Evolutionary conservation across 345 rosid species (phyloP).

Genomic region (Schrenkiella parvula): DNA sequence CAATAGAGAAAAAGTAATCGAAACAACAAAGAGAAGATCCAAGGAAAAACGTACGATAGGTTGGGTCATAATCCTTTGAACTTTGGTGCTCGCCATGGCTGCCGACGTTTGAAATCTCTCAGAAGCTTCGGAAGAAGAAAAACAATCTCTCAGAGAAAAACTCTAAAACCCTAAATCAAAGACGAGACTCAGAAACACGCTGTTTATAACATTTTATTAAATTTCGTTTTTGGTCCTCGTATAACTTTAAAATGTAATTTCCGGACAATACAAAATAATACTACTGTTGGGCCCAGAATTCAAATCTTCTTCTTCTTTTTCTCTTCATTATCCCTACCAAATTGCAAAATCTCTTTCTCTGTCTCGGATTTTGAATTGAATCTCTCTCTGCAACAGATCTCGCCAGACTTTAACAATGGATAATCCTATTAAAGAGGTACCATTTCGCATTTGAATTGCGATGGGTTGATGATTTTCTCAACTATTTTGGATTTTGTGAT

Average conservation of each 20-base stretch:
- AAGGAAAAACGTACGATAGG: conserved; percentile 51
- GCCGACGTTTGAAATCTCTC: background rate
- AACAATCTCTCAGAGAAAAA: background rate
- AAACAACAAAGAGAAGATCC: background rate
- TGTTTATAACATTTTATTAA: background rate
- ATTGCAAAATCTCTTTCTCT: background rate
- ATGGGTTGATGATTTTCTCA: background rate
- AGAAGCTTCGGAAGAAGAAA: background rate
- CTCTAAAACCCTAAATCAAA: conserved; percentile 23
- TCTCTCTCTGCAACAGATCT: background rate
- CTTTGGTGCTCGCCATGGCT: conserved; percentile 86
- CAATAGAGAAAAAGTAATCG: background rate
- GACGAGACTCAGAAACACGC: background rate
- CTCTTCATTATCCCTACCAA: background rate
- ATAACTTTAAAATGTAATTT: background rate
- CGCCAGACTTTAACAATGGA: background rate
- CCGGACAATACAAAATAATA: background rate
- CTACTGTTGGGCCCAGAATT: background rate
- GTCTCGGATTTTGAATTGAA: background rate
- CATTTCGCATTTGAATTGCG: background rate
- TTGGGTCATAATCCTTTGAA: conserved; percentile 80
- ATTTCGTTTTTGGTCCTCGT: background rate
- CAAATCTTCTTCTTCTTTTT: background rate
- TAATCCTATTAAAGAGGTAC: background rate
- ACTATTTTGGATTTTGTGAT: background rate